A percentile compares a stretch with the other conserved stretches of the same genome.
These are phyloP conservation scores for Tolypocladium cylindrosporum DNA, from an alignment of 2,329 filamentous ascomycete genomes.

Conservation along the genomic window DNA sequence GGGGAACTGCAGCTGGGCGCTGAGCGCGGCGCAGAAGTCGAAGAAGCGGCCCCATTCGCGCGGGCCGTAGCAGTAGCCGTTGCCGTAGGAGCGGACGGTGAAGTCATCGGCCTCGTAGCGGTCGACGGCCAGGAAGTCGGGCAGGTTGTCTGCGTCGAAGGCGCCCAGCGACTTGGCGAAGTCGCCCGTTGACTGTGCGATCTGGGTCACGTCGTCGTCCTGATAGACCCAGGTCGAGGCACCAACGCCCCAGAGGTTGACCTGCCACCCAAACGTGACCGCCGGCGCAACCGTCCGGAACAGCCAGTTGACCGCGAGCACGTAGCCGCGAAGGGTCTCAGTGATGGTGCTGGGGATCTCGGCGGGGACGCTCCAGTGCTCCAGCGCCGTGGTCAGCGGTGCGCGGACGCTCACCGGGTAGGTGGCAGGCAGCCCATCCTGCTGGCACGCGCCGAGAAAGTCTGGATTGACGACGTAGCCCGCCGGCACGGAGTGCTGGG, in stretches of 20 bases:
- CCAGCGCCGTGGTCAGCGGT: background rate
- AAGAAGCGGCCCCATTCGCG: conserved; percentile 3
- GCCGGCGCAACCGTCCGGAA: background rate
- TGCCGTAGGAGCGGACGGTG: background rate
- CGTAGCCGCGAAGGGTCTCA: background rate
- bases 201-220: background rate
- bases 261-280: conserved; percentile 1
- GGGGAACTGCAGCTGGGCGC: background rate
- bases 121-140: conserved; percentile 3
- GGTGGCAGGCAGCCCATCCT: background rate
- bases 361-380: background rate
- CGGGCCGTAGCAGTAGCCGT: conserved; percentile 3
- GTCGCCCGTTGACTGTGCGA: background rate
- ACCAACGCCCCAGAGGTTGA: conserved; percentile 2
- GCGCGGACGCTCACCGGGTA: background rate
- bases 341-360: background rate
- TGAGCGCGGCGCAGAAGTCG: background rate
- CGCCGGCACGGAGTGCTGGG: background rate
- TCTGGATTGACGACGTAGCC: conserved; percentile 2
- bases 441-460: conserved; percentile 1
- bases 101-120: conserved; percentile 4
- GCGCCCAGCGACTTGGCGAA: background rate
- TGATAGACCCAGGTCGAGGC: background rate
- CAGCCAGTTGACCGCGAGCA: conserved; percentile 3
- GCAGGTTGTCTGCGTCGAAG: background rate